Conservation (phyloP, 1,139 yeast species). For the Scheffersomyces cryptocercus region DNA sequence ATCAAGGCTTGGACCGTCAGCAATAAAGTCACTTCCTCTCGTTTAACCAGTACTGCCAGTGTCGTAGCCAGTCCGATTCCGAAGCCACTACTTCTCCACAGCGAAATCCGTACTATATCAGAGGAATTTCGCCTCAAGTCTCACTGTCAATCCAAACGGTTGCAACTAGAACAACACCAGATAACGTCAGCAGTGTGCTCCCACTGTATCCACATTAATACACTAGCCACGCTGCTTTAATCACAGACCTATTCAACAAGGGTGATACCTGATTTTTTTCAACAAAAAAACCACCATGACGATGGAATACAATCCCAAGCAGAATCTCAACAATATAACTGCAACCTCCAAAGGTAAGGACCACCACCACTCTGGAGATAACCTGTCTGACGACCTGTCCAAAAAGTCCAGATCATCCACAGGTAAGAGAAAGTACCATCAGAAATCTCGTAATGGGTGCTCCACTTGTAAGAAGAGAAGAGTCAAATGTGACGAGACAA, state of each 20-base stretch:
- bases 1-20: background rate
- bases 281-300: conserved; percentile 4
- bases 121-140: background rate
- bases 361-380: conserved; percentile 2
- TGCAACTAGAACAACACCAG: background rate
- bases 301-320: conserved; percentile 1
- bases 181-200: too few relatives aligned
- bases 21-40: background rate
- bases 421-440: conserved; percentile 72
- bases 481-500: conserved; percentile 88
- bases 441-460: conserved; percentile 86
- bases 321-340: background rate
- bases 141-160: background rate
- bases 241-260: background rate
- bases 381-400: background rate
- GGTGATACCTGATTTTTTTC: conserved; percentile 2
- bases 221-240: too few relatives aligned
- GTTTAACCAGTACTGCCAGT: background rate
- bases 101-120: background rate
- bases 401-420: conserved; percentile 24
- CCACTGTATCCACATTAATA: too few relatives aligned
- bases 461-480: conserved; percentile 84
- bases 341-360: background rate
- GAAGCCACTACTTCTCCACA: background rate
- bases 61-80: background rate